phyloP scores from a whole-genome alignment of 176 grass and related monocot species.

The Carex pumila region DNA sequence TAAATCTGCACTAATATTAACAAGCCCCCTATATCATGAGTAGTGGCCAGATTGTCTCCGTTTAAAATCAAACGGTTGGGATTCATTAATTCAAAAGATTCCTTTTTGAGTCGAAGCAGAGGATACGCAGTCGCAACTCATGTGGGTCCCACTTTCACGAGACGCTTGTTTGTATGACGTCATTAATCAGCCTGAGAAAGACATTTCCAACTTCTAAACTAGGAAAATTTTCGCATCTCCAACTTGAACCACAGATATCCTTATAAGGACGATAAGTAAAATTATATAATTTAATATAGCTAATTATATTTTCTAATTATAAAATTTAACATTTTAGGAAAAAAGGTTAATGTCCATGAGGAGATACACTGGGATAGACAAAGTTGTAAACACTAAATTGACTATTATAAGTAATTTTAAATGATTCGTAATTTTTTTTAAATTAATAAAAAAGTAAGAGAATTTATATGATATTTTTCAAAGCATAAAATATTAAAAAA shows the following conservation, averaged over 20 bases:
- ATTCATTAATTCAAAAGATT: too few relatives aligned
- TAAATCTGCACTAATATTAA: too few relatives aligned
- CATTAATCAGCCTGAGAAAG: neutral
- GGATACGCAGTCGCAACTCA: too few relatives aligned
- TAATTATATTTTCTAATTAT: neutral
- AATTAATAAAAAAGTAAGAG: neutral
- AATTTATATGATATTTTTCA: neutral
- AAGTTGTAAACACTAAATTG: neutral
- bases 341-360: neutral
- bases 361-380: neutral
- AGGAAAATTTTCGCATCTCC: neutral
- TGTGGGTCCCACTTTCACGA: neutral
- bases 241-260: slow-evolving; percentile 7
- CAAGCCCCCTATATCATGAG: too few relatives aligned
- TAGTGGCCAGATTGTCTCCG: too few relatives aligned
- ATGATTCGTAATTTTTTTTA: neutral
- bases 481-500: neutral
- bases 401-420: neutral
- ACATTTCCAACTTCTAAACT: neutral
- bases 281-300: neutral
- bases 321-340: neutral
- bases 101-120: too few relatives aligned
- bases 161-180: slow-evolving; percentile 4
- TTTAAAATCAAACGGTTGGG: too few relatives aligned
- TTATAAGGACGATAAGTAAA: neutral